Base-by-base conservation (phyloP, 495 filamentous ascomycete genomes). In the Penicillium desertorum region DNA sequence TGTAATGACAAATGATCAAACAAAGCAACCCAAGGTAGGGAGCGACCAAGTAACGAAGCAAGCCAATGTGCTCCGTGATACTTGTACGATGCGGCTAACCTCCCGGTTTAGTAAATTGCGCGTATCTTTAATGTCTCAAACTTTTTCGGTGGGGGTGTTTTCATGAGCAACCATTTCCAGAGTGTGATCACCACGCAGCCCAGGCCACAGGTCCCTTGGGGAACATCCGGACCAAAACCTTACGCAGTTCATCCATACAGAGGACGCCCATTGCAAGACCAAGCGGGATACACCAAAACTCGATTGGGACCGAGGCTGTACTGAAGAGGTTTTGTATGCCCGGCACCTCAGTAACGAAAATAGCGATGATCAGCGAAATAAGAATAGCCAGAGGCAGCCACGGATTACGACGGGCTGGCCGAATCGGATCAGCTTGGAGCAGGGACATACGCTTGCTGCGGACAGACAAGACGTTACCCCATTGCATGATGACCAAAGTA, bases 401-500 rank as follows among this genome's bases (percentile, higher is more conserved):
- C 0, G 74, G 74, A 55, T 83, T 83, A 25, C 79, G 74, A 2
- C 78, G 67, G 37, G 71, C 53, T 59, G 71, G 67, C 32, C 77
- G 74, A 56, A 83, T 67, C 2, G 81, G 80, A 48, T 81, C 79
- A 6, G 79, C 79, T 49, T 81, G 78, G 7, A 81, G 63, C 45
- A 82, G 65, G 27, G 76, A 79, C 57, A 80, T 67, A 42, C 78
- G 76, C 56, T 77, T 76, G 56, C 74, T 82, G 29, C 79, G 77
- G 11, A 81, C 73, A 1, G 72, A 68, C 3, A 81, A 70, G 22
- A 81, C 73, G 46, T 81, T 80, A 30, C 76, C 77, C 79, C 77
- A 81, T 55, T 81, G 78, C 60, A 79, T 70, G 52, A 77, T 73
- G 7, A 91, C 85, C 9, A 91, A 71, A n/a, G 80, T 88, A 30